Evolutionary conservation across 2,329 filamentous ascomycete species (phyloP), one percentile per base, ranked within the genome.

Genomic region (Epichloe bromicola): DNA sequence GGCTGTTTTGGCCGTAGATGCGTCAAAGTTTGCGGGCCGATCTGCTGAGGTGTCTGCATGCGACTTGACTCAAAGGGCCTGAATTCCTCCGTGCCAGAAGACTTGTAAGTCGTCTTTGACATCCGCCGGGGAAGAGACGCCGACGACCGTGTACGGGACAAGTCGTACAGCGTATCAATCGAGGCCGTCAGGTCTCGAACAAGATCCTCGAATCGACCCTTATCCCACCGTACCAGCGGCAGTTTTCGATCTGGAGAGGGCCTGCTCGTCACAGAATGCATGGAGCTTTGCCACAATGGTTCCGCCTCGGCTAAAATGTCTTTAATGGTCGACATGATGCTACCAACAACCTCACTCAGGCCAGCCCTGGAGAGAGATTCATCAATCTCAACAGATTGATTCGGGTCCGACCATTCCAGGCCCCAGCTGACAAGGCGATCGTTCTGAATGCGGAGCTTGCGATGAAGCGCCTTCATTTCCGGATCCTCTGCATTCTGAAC

Each of bases 381-480:
- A 60, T 84, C 80, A 55, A 90, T 89, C 64, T 86, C 80, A 59
- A 80, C 78, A 53, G 82, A 74, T 60, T 83, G 76, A 56, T 73
- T 77, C 15, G 83, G 80, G 63, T 89, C 85, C 51, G 82, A 86
- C 86, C 86, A 91, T 64, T 88, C 84, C 49, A 88, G 71, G 0
- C 86, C 86, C 86, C 86, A 91, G 54, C 81, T 84, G 53, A 87
- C 81, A 45, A 90, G 72, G 15, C 86, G 76, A 68, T 89, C 85
- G 64, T 87, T 88, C 60, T 90, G 86, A 57, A 89, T 88, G 56
- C 84, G 79, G 56, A 88, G 78, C 64, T 87, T 88, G 55, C 85
- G 82, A 63, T 89, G 83, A 34, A 90, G 70, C 15, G 78, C 75
- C 60, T 83, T 80, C 62, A 86, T 79, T 56, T 88, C 84, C 23